Conservation (phyloP, 345 rosid species). For the Gossypium rotundifolium region DNA sequence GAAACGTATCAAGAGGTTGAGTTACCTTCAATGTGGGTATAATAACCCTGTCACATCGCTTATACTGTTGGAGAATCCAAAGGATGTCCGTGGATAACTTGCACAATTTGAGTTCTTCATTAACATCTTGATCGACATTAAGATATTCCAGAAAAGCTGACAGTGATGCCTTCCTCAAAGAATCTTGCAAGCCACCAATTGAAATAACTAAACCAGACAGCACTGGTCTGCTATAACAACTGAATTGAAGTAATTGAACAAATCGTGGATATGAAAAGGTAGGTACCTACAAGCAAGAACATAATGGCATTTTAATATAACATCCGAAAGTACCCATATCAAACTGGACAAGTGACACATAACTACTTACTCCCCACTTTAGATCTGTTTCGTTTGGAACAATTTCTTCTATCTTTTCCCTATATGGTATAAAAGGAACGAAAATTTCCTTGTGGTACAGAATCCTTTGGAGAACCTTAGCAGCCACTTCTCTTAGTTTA, state of each 20-base stretch:
- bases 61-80: conserved; percentile 73
- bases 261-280: conserved; percentile 74
- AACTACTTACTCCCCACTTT: conserved; percentile 68
- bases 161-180: conserved; percentile 61
- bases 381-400: conserved; percentile 47
- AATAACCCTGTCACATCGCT: conserved; percentile 71
- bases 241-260: conserved; percentile 50
- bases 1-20: neutral
- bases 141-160: conserved; percentile 69
- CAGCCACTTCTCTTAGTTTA: conserved; percentile 85
- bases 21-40: conserved; percentile 81
- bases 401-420: conserved; percentile 66
- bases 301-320: conserved; percentile 6
- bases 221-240: conserved; percentile 61
- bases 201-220: conserved; percentile 85
- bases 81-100: conserved; percentile 50
- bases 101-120: conserved; percentile 39
- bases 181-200: conserved; percentile 89
- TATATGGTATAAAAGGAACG: conserved; percentile 58
- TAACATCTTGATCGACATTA: conserved; percentile 33
- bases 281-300: conserved; percentile 64
- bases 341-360: conserved; percentile 2
- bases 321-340: conserved; percentile 8
- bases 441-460: conserved; percentile 45
- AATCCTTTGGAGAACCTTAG: conserved; percentile 68